Base-by-base conservation (phyloP, 2,329 filamentous ascomycete species). In the Thermomyces lanuginosus region DNA sequence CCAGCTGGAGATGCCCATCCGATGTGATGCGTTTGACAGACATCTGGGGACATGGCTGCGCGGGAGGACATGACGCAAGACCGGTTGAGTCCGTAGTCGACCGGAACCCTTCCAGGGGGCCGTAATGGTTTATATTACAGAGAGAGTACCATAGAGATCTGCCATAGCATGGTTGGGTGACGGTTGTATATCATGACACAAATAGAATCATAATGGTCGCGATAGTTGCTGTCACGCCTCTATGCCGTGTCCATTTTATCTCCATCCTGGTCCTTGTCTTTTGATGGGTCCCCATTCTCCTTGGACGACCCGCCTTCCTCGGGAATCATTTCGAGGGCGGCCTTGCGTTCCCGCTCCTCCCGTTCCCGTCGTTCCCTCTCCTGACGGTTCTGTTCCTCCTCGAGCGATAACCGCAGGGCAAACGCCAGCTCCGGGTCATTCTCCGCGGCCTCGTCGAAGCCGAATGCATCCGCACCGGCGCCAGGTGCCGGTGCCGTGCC, bases 361-460 rank as follows among this genome's bases (percentile, higher is more conserved):
- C 80, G 76, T 36, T 81, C 72, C 43, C 74, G 72, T 42, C 76
- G 80, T 46, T 77, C 72, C 58, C 82, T 82, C 53, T 92, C 84
- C 56, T 91, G 76, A 44, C 89, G 66, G 35, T 84, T 84, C 61
- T 91, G 91, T 58, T 98, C 89, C 51, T 98, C 89, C 53, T 98
- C 89, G 69, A 92, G 82, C 55, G 81, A 92, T 82, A 98, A 92
- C 37, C 89, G 75, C 49, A 98, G 63, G 27, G 89, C 89, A 41
- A 98, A 70, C 12, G 89, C 89, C 46, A 98, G 62, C 54, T 98
- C 89, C 3, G 89, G 89, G 48, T 98, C 89, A 22, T 53, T 49
- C 45, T 84, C 68, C 28, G 76, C 77, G 8, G 86, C 84, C 53
- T 95, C 89, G 41, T 83, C 79, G 43, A 82, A 91, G 35, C 76